Percentiles rank a stretch among this genome's conserved stretches.
phyloP scores from a whole-genome alignment of 2,329 filamentous ascomycete genomes.

The Diaporthe helianthi region DNA sequence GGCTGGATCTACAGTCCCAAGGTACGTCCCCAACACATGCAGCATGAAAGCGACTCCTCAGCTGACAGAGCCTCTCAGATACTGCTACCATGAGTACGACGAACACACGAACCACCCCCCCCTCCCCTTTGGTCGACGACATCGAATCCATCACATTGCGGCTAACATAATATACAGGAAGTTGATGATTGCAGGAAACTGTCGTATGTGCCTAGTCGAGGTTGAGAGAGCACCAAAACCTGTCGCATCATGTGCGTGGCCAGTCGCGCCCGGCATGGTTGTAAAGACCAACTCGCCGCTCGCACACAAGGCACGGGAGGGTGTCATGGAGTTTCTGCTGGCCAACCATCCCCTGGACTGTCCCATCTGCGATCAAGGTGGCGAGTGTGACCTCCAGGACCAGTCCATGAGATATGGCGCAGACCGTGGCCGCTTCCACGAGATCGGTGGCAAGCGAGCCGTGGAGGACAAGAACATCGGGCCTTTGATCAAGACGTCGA shows the following conservation, averaged over 20 bases:
- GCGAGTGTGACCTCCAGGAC: slow-evolving; percentile 98
- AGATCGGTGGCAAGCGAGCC: slow-evolving; percentile 92
- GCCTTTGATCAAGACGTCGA: slow-evolving; percentile 97
- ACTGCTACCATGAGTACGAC: slow-evolving; percentile 96
- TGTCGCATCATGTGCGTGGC: slow-evolving; percentile 98
- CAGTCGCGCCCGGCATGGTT: slow-evolving; percentile 97
- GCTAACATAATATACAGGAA: slow-evolving; percentile 70
- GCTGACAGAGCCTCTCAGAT: slow-evolving; percentile 61
- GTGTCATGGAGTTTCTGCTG: slow-evolving; percentile 98
- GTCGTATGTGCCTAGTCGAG: slow-evolving; percentile 99
- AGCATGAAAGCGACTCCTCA: not conserved
- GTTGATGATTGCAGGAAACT: slow-evolving; percentile 98
- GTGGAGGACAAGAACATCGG: slow-evolving; percentile 99
- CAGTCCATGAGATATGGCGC: slow-evolving; percentile 99
- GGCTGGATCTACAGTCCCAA: slow-evolving; percentile 87
- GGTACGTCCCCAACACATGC: slow-evolving; percentile 56
- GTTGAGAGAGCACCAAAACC: slow-evolving; percentile 96
- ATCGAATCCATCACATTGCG: slow-evolving; percentile 35
- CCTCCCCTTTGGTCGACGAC: slow-evolving; percentile 40
- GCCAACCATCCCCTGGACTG: slow-evolving; percentile 97
- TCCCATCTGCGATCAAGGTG: slow-evolving; percentile 97
- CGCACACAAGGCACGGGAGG: slow-evolving; percentile 96
- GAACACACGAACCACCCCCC: slow-evolving; percentile 38
- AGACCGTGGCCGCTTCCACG: slow-evolving; percentile 96
- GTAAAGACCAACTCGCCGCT: slow-evolving; percentile 98